Evolutionary conservation across 768 basidiomycete species (phyloP).

Genomic region (Gloeostereum incarnatum): DNA sequence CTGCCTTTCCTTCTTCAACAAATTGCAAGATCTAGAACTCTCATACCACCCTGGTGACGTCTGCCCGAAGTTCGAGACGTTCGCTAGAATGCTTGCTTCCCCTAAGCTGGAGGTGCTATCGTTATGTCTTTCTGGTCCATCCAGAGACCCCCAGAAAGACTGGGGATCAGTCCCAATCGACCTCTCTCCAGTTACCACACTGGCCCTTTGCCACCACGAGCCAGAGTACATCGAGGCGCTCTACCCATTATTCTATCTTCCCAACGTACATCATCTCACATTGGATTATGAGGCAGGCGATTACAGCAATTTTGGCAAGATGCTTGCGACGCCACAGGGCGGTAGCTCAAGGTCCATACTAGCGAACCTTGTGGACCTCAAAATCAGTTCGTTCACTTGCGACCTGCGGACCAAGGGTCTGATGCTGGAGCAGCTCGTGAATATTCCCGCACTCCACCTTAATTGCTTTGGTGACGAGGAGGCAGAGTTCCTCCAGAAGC

Average conservation of each 20-base stretch:
- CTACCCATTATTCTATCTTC: constrained; percentile 26
- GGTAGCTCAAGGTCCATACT: constrained; percentile 35
- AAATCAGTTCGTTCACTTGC: constrained; percentile 40
- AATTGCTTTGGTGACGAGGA: constrained; percentile 20
- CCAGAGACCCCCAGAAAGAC: constrained; percentile 20
- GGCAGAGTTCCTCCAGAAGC: constrained; percentile 18
- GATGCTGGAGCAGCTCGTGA: constrained; percentile 38
- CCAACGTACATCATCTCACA: constrained; percentile 29
- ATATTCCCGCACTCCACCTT: constrained; percentile 34
- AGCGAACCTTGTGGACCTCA: constrained; percentile 35
- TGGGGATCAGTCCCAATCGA: constrained; percentile 26
- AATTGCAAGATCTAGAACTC: constrained; percentile 44
- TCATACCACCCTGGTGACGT: constrained; percentile 56
- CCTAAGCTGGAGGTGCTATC: constrained; percentile 45
- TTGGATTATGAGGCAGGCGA: constrained; percentile 53
- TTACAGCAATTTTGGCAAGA: constrained; percentile 35
- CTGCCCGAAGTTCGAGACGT: constrained; percentile 47
- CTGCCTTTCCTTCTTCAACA: constrained; percentile 30
- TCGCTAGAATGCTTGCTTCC: constrained; percentile 37
- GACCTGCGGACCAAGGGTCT: constrained; percentile 17
- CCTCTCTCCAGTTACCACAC: constrained; percentile 26
- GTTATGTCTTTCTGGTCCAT: constrained; percentile 51
- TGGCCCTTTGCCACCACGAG: constrained; percentile 30
- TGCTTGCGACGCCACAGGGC: constrained; percentile 29
- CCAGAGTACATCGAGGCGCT: constrained; percentile 27